These are phyloP conservation scores for Heracleum sosnowskyi DNA, from an alignment of 129 eudicot species.

Conservation along the genomic window DNA sequence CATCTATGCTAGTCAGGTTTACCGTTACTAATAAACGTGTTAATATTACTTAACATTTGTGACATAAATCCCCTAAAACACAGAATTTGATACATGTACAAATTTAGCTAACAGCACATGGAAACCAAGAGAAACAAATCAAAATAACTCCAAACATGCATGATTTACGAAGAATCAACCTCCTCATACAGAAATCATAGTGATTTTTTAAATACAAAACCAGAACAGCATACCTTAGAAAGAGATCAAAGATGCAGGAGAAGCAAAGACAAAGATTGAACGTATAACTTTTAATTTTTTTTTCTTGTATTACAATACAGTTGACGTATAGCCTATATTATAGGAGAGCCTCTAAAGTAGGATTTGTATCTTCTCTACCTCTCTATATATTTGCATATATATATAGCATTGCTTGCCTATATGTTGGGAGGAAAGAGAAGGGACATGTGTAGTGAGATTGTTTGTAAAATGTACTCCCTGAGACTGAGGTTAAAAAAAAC, in stretches of 20 bases:
- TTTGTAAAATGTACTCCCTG: too few relatives aligned
- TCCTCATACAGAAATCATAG: background rate
- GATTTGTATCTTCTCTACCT: background rate
- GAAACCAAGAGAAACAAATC: background rate
- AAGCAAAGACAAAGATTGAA: background rate
- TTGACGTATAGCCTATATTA: background rate
- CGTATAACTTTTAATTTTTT: background rate
- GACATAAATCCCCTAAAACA: background rate
- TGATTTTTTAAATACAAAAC: background rate
- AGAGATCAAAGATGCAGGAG: constrained; percentile 4
- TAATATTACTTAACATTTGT: background rate
- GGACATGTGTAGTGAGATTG: too few relatives aligned
- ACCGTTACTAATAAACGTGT: background rate
- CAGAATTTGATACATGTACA: background rate
- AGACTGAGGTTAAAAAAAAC: too few relatives aligned
- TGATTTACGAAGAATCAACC: background rate
- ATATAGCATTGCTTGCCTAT: background rate
- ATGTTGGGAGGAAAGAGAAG: background rate
- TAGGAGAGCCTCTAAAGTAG: background rate
- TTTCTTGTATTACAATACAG: background rate
- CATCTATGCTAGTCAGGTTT: background rate
- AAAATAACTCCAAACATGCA: background rate
- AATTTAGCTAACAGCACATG: background rate
- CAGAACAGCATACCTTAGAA: background rate
- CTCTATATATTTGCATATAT: background rate